Evolutionary conservation across 164 flowering plant genomes (phyloP).

Genomic region (Umbilicus rupestris): DNA sequence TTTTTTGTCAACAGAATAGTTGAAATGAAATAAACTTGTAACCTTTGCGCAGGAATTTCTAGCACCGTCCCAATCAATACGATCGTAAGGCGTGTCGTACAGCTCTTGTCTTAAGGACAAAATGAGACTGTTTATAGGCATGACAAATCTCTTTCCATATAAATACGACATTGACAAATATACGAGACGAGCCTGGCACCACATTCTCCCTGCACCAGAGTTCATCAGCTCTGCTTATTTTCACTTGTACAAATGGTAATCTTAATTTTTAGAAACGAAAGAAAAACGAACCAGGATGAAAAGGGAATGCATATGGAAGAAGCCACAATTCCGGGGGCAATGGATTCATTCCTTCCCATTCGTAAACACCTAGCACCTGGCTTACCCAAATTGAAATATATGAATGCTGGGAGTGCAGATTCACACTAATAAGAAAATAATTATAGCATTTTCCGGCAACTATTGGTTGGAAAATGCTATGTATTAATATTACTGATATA

Average conservation of each 20-base stretch:
- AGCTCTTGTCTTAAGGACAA: constrained; percentile 30
- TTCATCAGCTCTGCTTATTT: not conserved
- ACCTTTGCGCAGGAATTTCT: constrained; percentile 31
- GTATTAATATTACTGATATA: too few relatives aligned
- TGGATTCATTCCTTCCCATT: constrained; percentile 43
- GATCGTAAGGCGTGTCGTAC: constrained; percentile 20
- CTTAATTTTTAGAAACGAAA: not conserved
- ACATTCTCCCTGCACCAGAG: constrained; percentile 39
- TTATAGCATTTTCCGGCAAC: too few relatives aligned
- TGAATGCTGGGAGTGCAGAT: not conserved
- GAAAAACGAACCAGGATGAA: constrained; percentile 38
- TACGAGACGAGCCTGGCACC: constrained; percentile 40
- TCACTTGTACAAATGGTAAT: not conserved
- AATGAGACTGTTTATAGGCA: constrained; percentile 16
- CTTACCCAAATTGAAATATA: constrained; percentile 22
- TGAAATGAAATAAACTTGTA: not conserved
- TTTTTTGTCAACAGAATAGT: too few relatives aligned
- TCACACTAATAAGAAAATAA: not conserved
- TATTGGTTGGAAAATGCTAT: too few relatives aligned
- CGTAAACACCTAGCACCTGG: constrained; percentile 43
- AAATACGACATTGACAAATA: constrained; percentile 41
- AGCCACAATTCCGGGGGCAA: constrained; percentile 48
- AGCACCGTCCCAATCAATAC: constrained; percentile 26
- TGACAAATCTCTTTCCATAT: constrained; percentile 32
- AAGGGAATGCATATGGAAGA: constrained; percentile 29